These are phyloP conservation scores for Myxozyma monticola DNA, from an alignment of 805 yeast genomes.

Conservation along the genomic window DNA sequence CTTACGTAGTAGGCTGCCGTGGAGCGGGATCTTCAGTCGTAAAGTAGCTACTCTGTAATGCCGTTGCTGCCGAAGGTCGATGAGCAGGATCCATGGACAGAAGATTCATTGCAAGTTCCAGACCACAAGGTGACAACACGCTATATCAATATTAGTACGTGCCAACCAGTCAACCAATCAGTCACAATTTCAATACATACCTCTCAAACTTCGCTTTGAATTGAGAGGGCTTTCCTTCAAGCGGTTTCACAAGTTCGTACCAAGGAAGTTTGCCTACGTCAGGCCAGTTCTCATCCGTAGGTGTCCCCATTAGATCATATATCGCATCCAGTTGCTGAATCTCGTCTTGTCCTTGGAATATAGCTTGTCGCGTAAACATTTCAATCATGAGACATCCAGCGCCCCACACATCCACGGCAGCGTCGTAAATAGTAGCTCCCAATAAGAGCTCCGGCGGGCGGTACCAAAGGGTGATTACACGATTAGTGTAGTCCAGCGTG, in stretches of 20 bases:
- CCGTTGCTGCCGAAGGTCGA: constrained; percentile 67
- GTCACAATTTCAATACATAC: constrained; percentile 20
- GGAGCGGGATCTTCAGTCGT: constrained; percentile 60
- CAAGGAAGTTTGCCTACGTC: constrained; percentile 78
- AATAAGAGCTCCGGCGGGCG: constrained; percentile 91
- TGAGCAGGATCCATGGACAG: constrained; percentile 66
- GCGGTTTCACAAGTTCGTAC: constrained; percentile 82
- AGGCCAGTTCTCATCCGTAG: constrained; percentile 73
- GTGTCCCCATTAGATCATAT: constrained; percentile 85
- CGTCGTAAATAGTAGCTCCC: constrained; percentile 86
- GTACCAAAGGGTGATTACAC: constrained; percentile 96
- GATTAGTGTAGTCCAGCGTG: constrained; percentile 81
- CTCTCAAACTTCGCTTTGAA: constrained; percentile 50
- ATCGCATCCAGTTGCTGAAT: constrained; percentile 77
- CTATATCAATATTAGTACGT: background rate
- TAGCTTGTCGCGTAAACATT: constrained; percentile 68
- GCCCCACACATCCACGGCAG: constrained; percentile 96
- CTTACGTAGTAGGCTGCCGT: constrained; percentile 51
- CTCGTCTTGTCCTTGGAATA: constrained; percentile 88
- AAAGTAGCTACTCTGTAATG: constrained; percentile 72
- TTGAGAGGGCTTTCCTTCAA: constrained; percentile 35
- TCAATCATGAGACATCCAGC: constrained; percentile 89
- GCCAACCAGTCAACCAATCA: too few relatives aligned
- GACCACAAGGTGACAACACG: constrained; percentile 38
- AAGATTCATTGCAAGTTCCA: constrained; percentile 64